Evolutionary conservation across 257 asterid species (phyloP), one percentile per base, ranked within the genome.

Genomic region (Dorcoceras hygrometricum): DNA sequence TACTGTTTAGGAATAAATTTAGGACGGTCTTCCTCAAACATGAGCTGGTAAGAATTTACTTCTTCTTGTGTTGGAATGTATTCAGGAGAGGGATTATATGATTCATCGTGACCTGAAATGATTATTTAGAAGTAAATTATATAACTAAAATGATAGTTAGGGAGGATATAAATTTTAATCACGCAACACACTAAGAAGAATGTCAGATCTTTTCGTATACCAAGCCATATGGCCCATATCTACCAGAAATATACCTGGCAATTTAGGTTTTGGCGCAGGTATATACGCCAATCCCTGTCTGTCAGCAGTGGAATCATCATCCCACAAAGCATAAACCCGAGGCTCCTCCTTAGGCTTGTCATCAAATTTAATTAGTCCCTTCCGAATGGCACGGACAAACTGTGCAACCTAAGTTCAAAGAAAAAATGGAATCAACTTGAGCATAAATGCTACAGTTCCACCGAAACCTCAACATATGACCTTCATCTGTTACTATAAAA

Each of bases 21-120:
- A 51, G 96, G 99, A 4, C 93, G 88, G 77, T 90, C 99, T 80
- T 94, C 99, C 84, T 90, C 97, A 80, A 75, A 86, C 95, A 90
- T 81, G 66, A 88, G 96, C 84, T 90, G 88, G 83, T 88, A 84
- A 55, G 96, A 76, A 77, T 88, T 82, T 23, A 90, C 76, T 79
- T 94, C 99, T 71, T 94, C 99, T 75, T 81, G 92, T 9, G 97
- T 78, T 51, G 95, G 99, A 69, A 94, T 85, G 78, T 94, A 94
- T 69, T 94, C 99, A 58, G 73, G 71, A 59, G 99, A 87, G 71
- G 99, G 99, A 75, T 85, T 88, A 77, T 83, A 94, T 57, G 99
- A 90, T 76, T 90, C 96, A 73, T 88, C 99, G 14, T 94, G 97
- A 65, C 99, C 99, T 94, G 83, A 79, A 80, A 79, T 25, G 58